phyloP scores from a whole-genome alignment of 2,329 filamentous ascomycete species.

The Cercospora nicotianae region DNA sequence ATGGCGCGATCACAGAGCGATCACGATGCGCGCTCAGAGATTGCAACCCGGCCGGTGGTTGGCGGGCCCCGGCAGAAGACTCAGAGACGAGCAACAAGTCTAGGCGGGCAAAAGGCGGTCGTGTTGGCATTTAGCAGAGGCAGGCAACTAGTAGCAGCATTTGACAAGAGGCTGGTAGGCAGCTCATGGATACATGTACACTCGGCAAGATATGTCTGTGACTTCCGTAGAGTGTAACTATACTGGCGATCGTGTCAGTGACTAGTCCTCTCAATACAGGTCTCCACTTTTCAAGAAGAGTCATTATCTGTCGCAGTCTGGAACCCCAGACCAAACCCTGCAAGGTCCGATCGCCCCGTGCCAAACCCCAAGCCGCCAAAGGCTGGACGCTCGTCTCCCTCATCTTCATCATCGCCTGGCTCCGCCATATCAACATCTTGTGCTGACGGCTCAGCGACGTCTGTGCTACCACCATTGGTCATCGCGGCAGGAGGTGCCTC shows the following conservation, averaged over 20 bases:
- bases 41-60: background rate
- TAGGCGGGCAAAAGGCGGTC: background rate
- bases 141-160: background rate
- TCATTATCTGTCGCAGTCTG: constrained; percentile 12
- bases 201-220: background rate
- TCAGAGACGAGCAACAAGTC: background rate
- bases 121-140: background rate
- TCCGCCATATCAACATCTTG: constrained; percentile 25
- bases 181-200: background rate
- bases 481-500: constrained; percentile 14
- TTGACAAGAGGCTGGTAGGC: background rate
- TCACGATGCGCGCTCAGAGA: background rate
- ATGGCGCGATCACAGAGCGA: background rate
- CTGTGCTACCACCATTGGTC: background rate
- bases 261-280: background rate
- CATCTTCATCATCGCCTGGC: constrained; percentile 23
- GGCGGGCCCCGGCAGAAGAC: background rate
- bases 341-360: constrained; percentile 17
- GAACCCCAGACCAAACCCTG: constrained; percentile 24
- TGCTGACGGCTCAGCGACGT: background rate
- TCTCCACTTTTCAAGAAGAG: background rate
- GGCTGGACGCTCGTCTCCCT: constrained; percentile 20
- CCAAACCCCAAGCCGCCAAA: constrained; percentile 25
- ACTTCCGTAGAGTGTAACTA: background rate
- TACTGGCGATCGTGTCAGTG: background rate